Evolutionary conservation across 441 rosid species (phyloP).

Genomic region (Mallotus japonicus): DNA sequence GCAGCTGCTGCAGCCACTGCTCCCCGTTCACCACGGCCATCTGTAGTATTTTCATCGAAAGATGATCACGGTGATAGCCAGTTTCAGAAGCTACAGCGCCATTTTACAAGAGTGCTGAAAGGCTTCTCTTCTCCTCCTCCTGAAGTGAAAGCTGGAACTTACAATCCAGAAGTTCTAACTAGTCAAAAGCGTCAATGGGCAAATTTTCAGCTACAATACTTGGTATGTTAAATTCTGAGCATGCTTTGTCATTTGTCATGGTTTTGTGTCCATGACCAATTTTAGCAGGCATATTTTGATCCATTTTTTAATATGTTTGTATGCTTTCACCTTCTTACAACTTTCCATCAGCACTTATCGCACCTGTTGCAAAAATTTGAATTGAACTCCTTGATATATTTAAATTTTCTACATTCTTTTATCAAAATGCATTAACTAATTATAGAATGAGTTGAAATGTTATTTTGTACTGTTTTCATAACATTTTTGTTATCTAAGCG

Average conservation of each 20-base stretch:
- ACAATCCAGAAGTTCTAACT: constrained; percentile 94
- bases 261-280: not conserved
- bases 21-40: constrained; percentile 69
- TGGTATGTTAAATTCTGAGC: constrained; percentile 46
- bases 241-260: constrained; percentile 1
- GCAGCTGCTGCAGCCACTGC: constrained; percentile 68
- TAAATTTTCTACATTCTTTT: not conserved
- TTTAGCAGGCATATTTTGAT: not conserved
- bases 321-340: not conserved
- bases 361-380: not conserved
- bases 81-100: constrained; percentile 72
- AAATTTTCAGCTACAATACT: constrained; percentile 72
- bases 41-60: constrained; percentile 70
- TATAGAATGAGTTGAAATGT: not conserved
- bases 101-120: constrained; percentile 58
- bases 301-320: not conserved
- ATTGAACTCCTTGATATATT: not conserved
- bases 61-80: constrained; percentile 63
- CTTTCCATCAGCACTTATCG: not conserved
- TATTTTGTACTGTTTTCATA: constrained; percentile 13
- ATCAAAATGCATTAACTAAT: not conserved
- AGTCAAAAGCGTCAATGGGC: constrained; percentile 99
- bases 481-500: constrained; percentile 28
- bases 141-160: constrained; percentile 49
- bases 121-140: constrained; percentile 67